Base-by-base conservation (phyloP, 306 rosid genomes). In the Acacia acuminata region DNA sequence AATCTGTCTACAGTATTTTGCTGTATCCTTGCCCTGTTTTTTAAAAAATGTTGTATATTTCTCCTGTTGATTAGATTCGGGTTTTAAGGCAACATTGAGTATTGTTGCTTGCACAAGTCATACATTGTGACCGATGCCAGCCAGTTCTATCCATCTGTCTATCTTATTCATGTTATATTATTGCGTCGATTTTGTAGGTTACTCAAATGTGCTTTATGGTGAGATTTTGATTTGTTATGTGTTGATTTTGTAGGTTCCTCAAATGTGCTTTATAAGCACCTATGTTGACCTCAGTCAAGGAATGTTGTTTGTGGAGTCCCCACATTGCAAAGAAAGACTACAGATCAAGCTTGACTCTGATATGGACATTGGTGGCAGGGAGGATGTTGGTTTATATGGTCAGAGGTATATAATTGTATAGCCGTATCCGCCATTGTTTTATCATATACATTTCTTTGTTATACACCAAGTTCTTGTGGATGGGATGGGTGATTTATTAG, bases 181-280 rank as follows among this genome's bases (percentile, higher is more conserved):
- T 9, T 19, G 58, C 47, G 20, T 64, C 48, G 53, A 77, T 45
- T 73, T 47, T 73, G 79, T 56, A 69, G n/a, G 42, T 38, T 38
- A 38, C 42, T 6, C 7, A 38, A 38, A 38, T 38, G 19, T 27
- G 24, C 70, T 68, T 81, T 48, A 44, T 43, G 68, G n/a, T 82
- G n/a, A 44, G 71, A 34, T 79, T 79, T 83, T 83, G 43, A 80
- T 76, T 74, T 68, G n/a, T 80, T 58, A 68, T 71, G 80, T 84
- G 70, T 84, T 85, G 69, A 68, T 86, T 88, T 87, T 87, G 69
- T 73, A 95, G 99, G 90, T 95, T 84, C 97, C 99, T 45, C 98
- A 90, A 85, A 89, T 95, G 97, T 88, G 91, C 84, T 84, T 83
- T 78, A 81, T 95, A 71, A 82, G 91, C 83, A 87, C 99, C 83